Conservation (phyloP, 2,329 filamentous ascomycete genomes). For the Hypocrella siamensis region DNA sequence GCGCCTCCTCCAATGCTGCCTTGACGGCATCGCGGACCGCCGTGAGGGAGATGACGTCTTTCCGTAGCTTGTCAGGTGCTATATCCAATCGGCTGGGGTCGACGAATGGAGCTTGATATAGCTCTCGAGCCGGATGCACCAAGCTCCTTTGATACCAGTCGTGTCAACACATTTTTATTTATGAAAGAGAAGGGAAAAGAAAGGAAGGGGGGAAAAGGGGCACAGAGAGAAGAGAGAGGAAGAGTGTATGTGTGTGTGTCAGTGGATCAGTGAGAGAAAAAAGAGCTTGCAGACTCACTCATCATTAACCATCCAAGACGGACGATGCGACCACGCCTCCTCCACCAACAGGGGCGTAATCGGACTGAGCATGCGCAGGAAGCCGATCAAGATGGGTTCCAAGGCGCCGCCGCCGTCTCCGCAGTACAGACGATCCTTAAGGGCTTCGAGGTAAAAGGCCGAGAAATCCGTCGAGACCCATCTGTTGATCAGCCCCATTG, state of each 20-base stretch:
- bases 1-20: constrained; percentile 55
- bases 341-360: constrained; percentile 73
- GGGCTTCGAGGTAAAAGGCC: constrained; percentile 82
- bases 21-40: constrained; percentile 54
- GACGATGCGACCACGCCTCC: constrained; percentile 71
- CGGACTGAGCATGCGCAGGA: constrained; percentile 66
- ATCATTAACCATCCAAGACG: constrained; percentile 42
- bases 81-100: constrained; percentile 20
- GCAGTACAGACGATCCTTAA: constrained; percentile 88
- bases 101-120: constrained; percentile 28
- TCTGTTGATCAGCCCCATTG: constrained; percentile 54
- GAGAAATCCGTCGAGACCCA: constrained; percentile 77
- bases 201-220: too few species aligned
- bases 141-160: too few species aligned
- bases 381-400: constrained; percentile 51
- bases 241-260: too few species aligned
- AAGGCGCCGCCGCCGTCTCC: constrained; percentile 51
- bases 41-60: constrained; percentile 31
- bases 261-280: too few species aligned
- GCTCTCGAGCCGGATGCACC: constrained; percentile 27
- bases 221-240: neutral
- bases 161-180: too few species aligned
- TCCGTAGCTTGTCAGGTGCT: constrained; percentile 22
- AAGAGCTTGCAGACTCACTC: too few species aligned
- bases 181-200: too few species aligned